Conservation (phyloP, 1,139 yeast species). For the Geotrichum candidum region DNA sequence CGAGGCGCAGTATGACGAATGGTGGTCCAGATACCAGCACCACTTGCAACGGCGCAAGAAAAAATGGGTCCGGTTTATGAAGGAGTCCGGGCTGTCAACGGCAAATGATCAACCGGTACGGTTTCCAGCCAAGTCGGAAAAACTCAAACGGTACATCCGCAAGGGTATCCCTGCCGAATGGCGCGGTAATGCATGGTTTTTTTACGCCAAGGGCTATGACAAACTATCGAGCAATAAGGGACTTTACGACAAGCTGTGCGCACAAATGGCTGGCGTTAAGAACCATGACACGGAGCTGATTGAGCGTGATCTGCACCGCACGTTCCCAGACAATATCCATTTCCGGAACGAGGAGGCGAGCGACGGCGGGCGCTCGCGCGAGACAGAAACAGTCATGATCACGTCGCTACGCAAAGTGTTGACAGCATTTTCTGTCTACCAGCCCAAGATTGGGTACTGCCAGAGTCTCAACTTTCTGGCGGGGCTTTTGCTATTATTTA, state of each 20-base stretch:
- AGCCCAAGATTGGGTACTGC: conserved; percentile 91
- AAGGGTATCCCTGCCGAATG: conserved; percentile 95
- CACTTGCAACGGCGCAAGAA: conserved; percentile 57
- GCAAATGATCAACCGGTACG: conserved; percentile 36
- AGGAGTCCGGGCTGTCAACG: conserved; percentile 56
- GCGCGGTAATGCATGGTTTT: conserved; percentile 97
- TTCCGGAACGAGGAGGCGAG: conserved; percentile 38
- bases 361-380: background rate
- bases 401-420: conserved; percentile 72
- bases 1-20: conserved; percentile 54
- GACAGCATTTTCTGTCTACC: conserved; percentile 79
- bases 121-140: conserved; percentile 82
- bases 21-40: conserved; percentile 68
- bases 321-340: conserved; percentile 86
- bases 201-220: conserved; percentile 88
- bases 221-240: conserved; percentile 62
- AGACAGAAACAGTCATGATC: conserved; percentile 56
- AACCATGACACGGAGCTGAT: conserved; percentile 78
- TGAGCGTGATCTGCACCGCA: conserved; percentile 85
- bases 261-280: conserved; percentile 38
- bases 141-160: conserved; percentile 75
- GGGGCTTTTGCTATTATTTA: conserved; percentile 71
- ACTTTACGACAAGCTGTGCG: conserved; percentile 60
- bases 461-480: conserved; percentile 90
- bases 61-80: conserved; percentile 69